These are phyloP conservation scores for Fragaria ananassa DNA, from an alignment of 306 rosid species.

Conservation along the genomic window DNA sequence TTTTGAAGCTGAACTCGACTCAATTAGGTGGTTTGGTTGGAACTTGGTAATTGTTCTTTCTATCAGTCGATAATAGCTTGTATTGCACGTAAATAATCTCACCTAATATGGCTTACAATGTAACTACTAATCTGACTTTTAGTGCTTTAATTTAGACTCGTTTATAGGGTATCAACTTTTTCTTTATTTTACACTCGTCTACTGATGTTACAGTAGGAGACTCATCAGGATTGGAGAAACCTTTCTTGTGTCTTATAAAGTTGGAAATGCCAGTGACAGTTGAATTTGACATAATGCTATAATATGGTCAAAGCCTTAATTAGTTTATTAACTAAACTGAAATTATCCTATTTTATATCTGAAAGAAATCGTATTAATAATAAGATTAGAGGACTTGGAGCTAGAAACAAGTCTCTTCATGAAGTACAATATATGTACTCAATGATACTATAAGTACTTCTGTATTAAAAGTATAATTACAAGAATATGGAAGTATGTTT, in stretches of 20 bases:
- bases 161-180: conserved; percentile 13
- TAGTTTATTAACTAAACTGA: background rate
- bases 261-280: conserved; percentile 31
- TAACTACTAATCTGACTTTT: conserved; percentile 43
- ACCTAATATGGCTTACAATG: conserved; percentile 34
- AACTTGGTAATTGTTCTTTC: conserved; percentile 20
- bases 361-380: background rate
- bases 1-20: conserved; percentile 23
- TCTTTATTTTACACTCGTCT: conserved; percentile 3
- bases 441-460: background rate
- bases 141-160: conserved; percentile 2
- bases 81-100: conserved; percentile 38
- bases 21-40: conserved; percentile 38
- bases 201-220: conserved; percentile 36
- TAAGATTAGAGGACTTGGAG: background rate
- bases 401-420: background rate
- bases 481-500: conserved; percentile 10
- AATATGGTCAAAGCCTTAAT: conserved; percentile 13
- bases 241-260: conserved; percentile 11
- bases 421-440: background rate
- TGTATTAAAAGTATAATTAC: background rate
- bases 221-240: conserved; percentile 4
- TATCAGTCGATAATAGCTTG: conserved; percentile 33
- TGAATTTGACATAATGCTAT: conserved; percentile 31
- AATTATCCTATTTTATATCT: background rate